Conservation (phyloP, 768 basidiomycete genomes). For the Leccinum disarticulatum region DNA sequence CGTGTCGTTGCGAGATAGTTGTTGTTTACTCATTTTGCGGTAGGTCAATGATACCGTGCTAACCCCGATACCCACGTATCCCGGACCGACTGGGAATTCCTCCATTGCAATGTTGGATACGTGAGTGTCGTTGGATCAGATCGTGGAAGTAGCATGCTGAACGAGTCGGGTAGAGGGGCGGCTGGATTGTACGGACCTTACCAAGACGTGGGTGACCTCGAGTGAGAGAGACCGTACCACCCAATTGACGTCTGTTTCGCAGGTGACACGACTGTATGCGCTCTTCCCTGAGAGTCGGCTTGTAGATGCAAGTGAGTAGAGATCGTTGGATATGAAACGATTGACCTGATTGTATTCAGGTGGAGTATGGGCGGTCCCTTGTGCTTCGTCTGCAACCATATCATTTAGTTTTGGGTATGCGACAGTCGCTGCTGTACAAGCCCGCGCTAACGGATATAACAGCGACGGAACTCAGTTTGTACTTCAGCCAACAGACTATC, state of each 20-base stretch:
- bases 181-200: constrained; percentile 75
- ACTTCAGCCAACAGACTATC: constrained; percentile 71
- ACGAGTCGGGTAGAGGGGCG: constrained; percentile 51
- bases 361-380: constrained; percentile 79
- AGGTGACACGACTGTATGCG: constrained; percentile 71
- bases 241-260: constrained; percentile 7
- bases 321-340: neutral
- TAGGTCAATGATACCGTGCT: constrained; percentile 59
- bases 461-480: constrained; percentile 45
- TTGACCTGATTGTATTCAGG: constrained; percentile 26
- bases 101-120: constrained; percentile 74
- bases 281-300: constrained; percentile 63
- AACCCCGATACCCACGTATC: constrained; percentile 62
- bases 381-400: constrained; percentile 56
- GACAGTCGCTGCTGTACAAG: neutral
- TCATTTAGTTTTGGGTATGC: constrained; percentile 70
- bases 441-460: constrained; percentile 2
- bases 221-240: neutral
- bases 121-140: constrained; percentile 41
- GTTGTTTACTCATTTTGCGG: constrained; percentile 4
- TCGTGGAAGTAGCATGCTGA: constrained; percentile 3
- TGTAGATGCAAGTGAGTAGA: constrained; percentile 54
- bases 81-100: constrained; percentile 47
- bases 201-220: constrained; percentile 56
- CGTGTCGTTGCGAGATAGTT: neutral